phyloP scores from a whole-genome alignment of 2,329 filamentous ascomycete genomes.

The Podosphaera aphanis region DNA sequence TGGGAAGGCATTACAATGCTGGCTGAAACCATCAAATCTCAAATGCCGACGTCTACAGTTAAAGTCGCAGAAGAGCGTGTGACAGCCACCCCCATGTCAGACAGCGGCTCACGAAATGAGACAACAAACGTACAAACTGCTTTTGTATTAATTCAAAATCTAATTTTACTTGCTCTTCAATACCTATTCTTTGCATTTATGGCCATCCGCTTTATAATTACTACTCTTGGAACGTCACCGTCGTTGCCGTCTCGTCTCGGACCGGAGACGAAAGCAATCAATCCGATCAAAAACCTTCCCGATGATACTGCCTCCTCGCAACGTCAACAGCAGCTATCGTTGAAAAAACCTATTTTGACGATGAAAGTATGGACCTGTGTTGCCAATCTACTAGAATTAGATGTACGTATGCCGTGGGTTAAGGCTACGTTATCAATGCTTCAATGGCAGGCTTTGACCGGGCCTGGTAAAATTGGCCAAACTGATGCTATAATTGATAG shows the following conservation, averaged over 20 bases:
- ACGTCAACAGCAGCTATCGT: conserved; percentile 5
- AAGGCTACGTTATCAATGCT: conserved; percentile 49
- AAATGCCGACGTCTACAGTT: conserved; percentile 14
- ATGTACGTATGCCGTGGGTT: conserved; percentile 77
- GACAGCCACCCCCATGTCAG: conserved; percentile 9
- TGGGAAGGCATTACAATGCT: conserved; percentile 65
- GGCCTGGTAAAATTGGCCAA: conserved; percentile 51
- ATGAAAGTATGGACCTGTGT: conserved; percentile 60
- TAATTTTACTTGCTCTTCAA: conserved; percentile 21
- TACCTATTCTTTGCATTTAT: conserved; percentile 27
- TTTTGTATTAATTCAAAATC: no score
- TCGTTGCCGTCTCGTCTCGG: conserved; percentile 34
- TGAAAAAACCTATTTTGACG: conserved; percentile 29
- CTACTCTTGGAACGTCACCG: conserved; percentile 41
- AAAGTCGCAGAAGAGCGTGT: conserved; percentile 12
- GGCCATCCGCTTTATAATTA: conserved; percentile 39
- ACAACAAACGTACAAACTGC: no score
- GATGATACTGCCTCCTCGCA: conserved; percentile 6
- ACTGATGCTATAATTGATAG: conserved; percentile 67
- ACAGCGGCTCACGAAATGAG: conserved; percentile 4
- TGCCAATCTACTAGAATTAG: conserved; percentile 48
- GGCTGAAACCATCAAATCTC: conserved; percentile 23
- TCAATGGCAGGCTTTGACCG: conserved; percentile 49
- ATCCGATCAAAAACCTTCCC: conserved; percentile 10
- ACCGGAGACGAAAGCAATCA: conserved; percentile 10